phyloP scores from a whole-genome alignment of 2,329 filamentous ascomycete species.

The Stagonosporopsis cucurbitacearum region DNA sequence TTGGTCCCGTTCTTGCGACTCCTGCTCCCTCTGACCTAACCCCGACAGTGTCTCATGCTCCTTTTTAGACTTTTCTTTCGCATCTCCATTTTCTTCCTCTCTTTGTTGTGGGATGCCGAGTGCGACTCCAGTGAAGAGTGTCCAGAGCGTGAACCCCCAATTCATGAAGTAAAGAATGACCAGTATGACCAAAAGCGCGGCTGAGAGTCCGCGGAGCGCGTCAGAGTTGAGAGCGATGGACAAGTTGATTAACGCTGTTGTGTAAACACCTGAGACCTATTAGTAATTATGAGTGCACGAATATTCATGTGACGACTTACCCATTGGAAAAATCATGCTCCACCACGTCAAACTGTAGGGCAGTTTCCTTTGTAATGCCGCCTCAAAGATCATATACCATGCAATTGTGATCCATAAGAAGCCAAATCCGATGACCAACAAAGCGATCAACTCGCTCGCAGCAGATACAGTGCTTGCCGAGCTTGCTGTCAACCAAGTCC shows the following conservation, averaged over 20 bases:
- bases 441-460: slow-evolving; percentile 13
- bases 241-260: slow-evolving; percentile 23
- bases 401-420: slow-evolving; percentile 24
- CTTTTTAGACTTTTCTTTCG: slow-evolving; percentile 9
- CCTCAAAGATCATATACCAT: slow-evolving; percentile 25
- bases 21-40: background rate
- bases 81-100: slow-evolving; percentile 22
- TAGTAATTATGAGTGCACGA: background rate
- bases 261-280: slow-evolving; percentile 19
- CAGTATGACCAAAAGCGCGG: slow-evolving; percentile 22
- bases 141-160: slow-evolving; percentile 21
- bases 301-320: background rate
- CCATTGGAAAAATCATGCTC: slow-evolving; percentile 29
- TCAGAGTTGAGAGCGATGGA: slow-evolving; percentile 23
- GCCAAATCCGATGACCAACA: slow-evolving; percentile 22
- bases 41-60: slow-evolving; percentile 9
- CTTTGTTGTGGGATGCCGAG: slow-evolving; percentile 26
- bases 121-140: slow-evolving; percentile 20
- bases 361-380: slow-evolving; percentile 17
- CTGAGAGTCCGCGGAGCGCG: slow-evolving; percentile 21
- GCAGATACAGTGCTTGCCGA: slow-evolving; percentile 22
- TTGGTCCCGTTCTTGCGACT: background rate
- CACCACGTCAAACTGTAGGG: slow-evolving; percentile 27
- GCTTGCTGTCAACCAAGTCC: slow-evolving; percentile 20
- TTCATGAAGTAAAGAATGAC: slow-evolving; percentile 26